These are phyloP conservation scores for Botryotinia calthae DNA, from an alignment of 2,329 filamentous ascomycete genomes.

Conservation along the genomic window DNA sequence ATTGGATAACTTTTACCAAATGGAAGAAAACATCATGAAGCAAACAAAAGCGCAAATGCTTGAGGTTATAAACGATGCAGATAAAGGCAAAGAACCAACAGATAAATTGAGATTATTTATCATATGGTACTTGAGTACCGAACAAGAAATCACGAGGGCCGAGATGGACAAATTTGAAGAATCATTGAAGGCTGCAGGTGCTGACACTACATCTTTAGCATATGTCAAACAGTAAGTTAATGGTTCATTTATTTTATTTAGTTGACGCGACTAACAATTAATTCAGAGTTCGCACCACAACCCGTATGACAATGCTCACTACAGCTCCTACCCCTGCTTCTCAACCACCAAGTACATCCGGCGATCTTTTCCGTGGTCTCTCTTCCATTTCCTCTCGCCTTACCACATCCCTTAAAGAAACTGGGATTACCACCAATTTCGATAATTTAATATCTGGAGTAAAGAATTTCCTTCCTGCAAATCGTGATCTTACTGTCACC, in stretches of 20 bases:
- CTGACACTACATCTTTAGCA: slow-evolving; percentile 72
- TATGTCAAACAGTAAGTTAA: slow-evolving; percentile 77
- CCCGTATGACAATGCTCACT: slow-evolving; percentile 96
- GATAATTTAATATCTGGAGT: slow-evolving; percentile 93
- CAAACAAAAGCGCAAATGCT: slow-evolving; percentile 86
- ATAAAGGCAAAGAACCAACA: slow-evolving; percentile 77
- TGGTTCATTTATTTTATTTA: background rate
- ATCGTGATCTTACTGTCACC: slow-evolving; percentile 92
- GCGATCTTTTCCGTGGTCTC: slow-evolving; percentile 87
- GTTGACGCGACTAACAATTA: slow-evolving; percentile 25
- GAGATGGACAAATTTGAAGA: slow-evolving; percentile 88
- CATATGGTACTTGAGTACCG: slow-evolving; percentile 95
- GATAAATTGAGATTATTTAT: slow-evolving; percentile 94
- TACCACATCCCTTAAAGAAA: slow-evolving; percentile 91
- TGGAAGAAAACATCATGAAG: slow-evolving; percentile 90
- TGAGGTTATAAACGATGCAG: slow-evolving; percentile 75
- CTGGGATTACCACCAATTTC: slow-evolving; percentile 80
- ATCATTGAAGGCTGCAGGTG: slow-evolving; percentile 71
- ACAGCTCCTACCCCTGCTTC: slow-evolving; percentile 65
- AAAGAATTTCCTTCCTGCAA: slow-evolving; percentile 95
- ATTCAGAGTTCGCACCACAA: slow-evolving; percentile 79
- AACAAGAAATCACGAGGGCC: slow-evolving; percentile 76
- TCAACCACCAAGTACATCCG: slow-evolving; percentile 55
- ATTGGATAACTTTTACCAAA: slow-evolving; percentile 91
- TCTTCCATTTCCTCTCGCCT: slow-evolving; percentile 87